Percentiles rank a stretch among this genome's conserved stretches.
Conservation (phyloP, 2,329 filamentous ascomycete genomes). For the Ophiostoma pallidulum region DNA sequence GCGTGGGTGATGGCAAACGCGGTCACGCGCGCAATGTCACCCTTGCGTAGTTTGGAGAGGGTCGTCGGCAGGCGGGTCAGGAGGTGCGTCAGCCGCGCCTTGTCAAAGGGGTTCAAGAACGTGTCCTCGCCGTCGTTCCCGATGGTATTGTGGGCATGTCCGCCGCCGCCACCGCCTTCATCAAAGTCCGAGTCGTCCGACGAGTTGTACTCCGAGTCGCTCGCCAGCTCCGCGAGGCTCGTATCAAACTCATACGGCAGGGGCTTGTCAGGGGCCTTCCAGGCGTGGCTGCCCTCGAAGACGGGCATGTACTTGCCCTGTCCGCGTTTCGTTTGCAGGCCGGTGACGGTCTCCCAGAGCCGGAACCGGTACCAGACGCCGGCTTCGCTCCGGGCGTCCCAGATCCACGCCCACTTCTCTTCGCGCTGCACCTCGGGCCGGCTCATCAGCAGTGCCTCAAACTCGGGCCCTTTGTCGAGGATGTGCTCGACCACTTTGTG, state of each 20-base stretch:
- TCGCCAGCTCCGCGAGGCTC: constrained; percentile 66
- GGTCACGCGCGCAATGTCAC: constrained; percentile 77
- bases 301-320: constrained; percentile 48
- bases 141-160: too few species aligned
- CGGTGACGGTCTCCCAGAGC: constrained; percentile 68
- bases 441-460: constrained; percentile 87
- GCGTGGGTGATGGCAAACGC: constrained; percentile 85
- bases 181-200: constrained; percentile 71
- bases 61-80: constrained; percentile 73
- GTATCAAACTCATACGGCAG: constrained; percentile 78
- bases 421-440: constrained; percentile 73
- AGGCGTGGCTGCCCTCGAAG: constrained; percentile 68
- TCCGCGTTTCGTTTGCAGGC: constrained; percentile 24
- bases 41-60: constrained; percentile 65
- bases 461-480: constrained; percentile 71
- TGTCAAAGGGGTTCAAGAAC: constrained; percentile 73
- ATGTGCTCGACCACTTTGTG: constrained; percentile 80
- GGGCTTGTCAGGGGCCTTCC: constrained; percentile 63
- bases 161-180: constrained; percentile 44
- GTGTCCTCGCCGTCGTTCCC: constrained; percentile 40
- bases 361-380: constrained; percentile 92
- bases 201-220: constrained; percentile 77
- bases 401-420: constrained; percentile 90
- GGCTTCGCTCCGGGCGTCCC: constrained; percentile 68
- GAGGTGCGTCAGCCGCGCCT: constrained; percentile 74